Base-by-base conservation (phyloP, 768 basidiomycete genomes). In the Royoungia palumana region DNA sequence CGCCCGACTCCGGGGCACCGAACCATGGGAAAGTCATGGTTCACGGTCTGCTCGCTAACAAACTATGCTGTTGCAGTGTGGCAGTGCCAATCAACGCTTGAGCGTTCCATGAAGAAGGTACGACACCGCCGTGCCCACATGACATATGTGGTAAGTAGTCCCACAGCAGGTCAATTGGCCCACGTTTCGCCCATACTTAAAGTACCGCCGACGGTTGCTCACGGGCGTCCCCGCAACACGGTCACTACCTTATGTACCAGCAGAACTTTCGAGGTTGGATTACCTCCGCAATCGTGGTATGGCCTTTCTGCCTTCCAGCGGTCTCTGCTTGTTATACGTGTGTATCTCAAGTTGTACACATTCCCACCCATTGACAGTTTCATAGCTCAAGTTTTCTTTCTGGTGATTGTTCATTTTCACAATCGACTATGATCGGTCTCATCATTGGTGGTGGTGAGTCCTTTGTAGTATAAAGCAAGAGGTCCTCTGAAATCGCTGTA, bases 311-410 rank as follows among this genome's bases (percentile, higher is more conserved):
- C 14, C 41, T 62, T 38, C 54, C 57, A 16, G n/a, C 20, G n/a
- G 49, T 24, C 11, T 46, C 41, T 35, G 61, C 61, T 24, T 62
- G 60, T 28, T 21, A 41, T 10, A 0, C 11, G 59, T 60, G 19
- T 32, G 60, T 21, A 5, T 34, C n/a, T 36, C 32, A 2, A 35
- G 16, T 27, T 28, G 4, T 36, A 22, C 21, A 3, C 30, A 25
- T 19, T 16, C 14, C 10, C n/a, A 7, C 28, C 2, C 16, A 10
- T 30, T 52, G 45, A 50, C 17, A 9, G 4, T 28, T 10, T 13
- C 21, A 13, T 20, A 38, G 25, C 32, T 36, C 37, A 11, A 17
- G 9, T 11, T 13, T 32, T 16, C 14, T 34, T 0, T 9, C 16
- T 13, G n/a, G 21, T 0, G 21, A 7, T 22, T 61, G 55, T 43